A percentile compares a stretch with the other conserved stretches of the same genome.
Conservation (phyloP, 2,329 filamentous ascomycete species). For the Cladosporium cucumerinum region DNA sequence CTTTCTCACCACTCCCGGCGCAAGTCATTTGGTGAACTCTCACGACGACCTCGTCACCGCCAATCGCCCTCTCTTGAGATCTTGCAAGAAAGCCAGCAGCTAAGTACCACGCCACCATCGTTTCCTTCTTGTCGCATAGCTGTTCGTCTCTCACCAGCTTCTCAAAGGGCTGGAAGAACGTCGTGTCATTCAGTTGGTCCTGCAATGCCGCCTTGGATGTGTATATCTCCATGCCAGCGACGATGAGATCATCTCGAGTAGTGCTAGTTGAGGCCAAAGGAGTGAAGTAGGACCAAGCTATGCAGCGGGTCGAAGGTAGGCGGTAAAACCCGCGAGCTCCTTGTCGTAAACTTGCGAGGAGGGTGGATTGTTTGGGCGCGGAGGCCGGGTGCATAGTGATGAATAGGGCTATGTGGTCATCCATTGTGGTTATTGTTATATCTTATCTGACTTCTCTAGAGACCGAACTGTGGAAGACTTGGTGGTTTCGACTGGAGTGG, state of each 20-base stretch:
- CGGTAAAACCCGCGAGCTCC: slow-evolving; percentile 28
- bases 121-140: slow-evolving; percentile 25
- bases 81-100: slow-evolving; percentile 24
- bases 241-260: slow-evolving; percentile 4
- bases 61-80: slow-evolving; percentile 14
- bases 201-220: slow-evolving; percentile 25
- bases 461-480: neutral
- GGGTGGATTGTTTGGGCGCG: slow-evolving; percentile 18
- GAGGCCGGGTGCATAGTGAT: slow-evolving; percentile 27
- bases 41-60: slow-evolving; percentile 19
- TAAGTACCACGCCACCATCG: slow-evolving; percentile 27
- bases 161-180: slow-evolving; percentile 29
- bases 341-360: slow-evolving; percentile 25
- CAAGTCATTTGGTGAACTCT: slow-evolving; percentile 23
- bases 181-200: slow-evolving; percentile 27
- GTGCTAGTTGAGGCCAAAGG: slow-evolving; percentile 2
- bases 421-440: slow-evolving; percentile 1
- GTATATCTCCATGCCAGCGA: slow-evolving; percentile 30
- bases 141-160: slow-evolving; percentile 21
- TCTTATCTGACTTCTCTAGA: neutral
- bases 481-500: neutral
- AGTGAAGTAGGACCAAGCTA: slow-evolving; percentile 22
- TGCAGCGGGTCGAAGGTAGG: slow-evolving; percentile 23
- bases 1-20: slow-evolving; percentile 3
- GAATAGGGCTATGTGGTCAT: slow-evolving; percentile 25